Percentiles rank a stretch among this genome's conserved stretches.
Evolutionary conservation across 2,329 filamentous ascomycete genomes (phyloP).

Genomic region (Beauveria australis): DNA sequence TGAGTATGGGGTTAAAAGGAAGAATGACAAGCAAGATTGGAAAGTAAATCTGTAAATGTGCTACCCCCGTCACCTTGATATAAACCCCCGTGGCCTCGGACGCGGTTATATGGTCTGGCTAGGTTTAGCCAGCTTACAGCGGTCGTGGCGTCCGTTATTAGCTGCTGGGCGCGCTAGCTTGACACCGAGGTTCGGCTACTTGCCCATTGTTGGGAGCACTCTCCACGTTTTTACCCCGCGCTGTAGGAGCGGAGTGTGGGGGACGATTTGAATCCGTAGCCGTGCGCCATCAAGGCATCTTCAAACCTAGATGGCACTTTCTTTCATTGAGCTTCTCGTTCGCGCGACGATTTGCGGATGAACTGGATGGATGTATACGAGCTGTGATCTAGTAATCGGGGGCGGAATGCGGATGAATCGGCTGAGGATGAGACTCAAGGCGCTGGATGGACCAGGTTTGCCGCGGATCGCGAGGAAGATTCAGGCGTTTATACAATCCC

Average conservation of each 20-base stretch:
- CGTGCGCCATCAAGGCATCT: not conserved
- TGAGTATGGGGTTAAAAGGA: not conserved
- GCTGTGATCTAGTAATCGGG: no score
- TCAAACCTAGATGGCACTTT: no score
- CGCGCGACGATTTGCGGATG: no score
- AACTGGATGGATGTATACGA: no score
- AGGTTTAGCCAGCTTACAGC: not conserved
- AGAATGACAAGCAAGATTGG: not conserved
- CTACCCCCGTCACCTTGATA: not conserved
- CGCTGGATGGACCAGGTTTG: no score
- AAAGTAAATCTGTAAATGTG: not conserved
- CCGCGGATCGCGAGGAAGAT: no score
- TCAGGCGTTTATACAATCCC: no score
- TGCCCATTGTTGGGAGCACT: not conserved
- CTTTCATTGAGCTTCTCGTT: no score
- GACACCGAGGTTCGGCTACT: constrained; percentile 6
- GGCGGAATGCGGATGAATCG: no score
- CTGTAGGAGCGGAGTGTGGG: constrained; percentile 1
- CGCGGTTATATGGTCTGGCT: not conserved
- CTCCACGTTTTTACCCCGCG: constrained; percentile 8
- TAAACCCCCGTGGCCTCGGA: not conserved
- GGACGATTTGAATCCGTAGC: not conserved
- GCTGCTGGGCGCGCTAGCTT: not conserved
- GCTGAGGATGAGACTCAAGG: no score
- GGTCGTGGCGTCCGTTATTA: not conserved